Percentiles rank a stretch among this genome's conserved stretches.
phyloP scores from a whole-genome alignment of 306 rosid genomes.

The Cucurbita pepo region DNA sequence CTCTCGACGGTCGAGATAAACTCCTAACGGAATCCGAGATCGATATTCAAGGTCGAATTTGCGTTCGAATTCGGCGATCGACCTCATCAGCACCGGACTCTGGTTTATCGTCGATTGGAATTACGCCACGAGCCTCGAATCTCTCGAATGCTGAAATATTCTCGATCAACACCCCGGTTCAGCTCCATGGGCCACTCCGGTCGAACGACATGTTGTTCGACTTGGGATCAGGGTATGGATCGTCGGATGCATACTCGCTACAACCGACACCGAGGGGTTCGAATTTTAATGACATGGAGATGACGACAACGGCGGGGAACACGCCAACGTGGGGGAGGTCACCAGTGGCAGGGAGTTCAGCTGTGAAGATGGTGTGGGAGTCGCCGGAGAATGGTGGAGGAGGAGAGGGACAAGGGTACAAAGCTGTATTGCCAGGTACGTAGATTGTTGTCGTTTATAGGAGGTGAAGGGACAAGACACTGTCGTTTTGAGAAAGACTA shows the following conservation, averaged over 20 bases:
- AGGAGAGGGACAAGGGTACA: constrained; percentile 11
- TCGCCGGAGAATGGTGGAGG: constrained; percentile 14
- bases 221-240: constrained; percentile 11
- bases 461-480: background rate
- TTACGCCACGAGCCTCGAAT: constrained; percentile 28
- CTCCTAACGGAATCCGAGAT: constrained; percentile 19
- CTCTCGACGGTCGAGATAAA: constrained; percentile 23
- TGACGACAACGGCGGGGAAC: constrained; percentile 8
- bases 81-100: constrained; percentile 14
- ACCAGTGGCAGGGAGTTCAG: constrained; percentile 20
- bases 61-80: constrained; percentile 20
- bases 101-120: constrained; percentile 10
- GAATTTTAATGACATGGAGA: constrained; percentile 23
- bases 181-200: background rate
- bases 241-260: constrained; percentile 30
- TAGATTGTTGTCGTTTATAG: constrained; percentile 12
- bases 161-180: constrained; percentile 23
- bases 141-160: constrained; percentile 31
- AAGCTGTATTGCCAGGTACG: constrained; percentile 20
- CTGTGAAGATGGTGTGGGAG: constrained; percentile 20
- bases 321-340: constrained; percentile 25
- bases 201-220: background rate
- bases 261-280: constrained; percentile 29
- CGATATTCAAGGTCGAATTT: constrained; percentile 15
- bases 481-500: constrained; percentile 6